A percentile compares a stretch with the other conserved stretches of the same genome.
Evolutionary conservation across 1,139 yeast genomes (phyloP).

Genomic region (Kodamaea ohmeri): DNA sequence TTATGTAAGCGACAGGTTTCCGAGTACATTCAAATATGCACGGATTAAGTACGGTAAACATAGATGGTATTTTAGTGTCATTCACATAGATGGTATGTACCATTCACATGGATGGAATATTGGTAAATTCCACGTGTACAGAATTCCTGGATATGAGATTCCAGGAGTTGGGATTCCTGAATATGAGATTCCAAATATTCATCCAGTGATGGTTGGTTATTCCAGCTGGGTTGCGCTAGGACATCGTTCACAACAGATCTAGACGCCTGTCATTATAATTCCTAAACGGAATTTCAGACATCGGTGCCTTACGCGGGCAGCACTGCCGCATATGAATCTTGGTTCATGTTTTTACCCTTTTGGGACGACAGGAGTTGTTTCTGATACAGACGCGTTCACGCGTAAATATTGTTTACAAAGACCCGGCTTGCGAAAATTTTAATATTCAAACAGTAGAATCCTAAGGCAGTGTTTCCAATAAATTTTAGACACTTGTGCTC

Average conservation of each 20-base stretch:
- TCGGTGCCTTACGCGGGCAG: neutral
- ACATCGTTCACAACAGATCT: constrained; percentile 1
- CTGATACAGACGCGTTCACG: constrained; percentile 6
- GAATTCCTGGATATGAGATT: no score
- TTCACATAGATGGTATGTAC: no score
- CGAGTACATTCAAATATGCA: no score
- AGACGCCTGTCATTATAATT: constrained; percentile 2
- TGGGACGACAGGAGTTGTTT: constrained; percentile 5
- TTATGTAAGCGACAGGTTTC: neutral
- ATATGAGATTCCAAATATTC: no score
- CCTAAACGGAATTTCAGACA: constrained; percentile 2
- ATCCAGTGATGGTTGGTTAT: no score
- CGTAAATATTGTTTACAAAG: constrained; percentile 3
- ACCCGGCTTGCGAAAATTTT: constrained; percentile 6
- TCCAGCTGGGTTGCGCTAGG: neutral
- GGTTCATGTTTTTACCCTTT: constrained; percentile 4
- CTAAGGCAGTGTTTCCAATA: neutral
- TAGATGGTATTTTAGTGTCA: constrained; percentile 1
- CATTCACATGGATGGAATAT: no score
- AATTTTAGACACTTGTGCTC: neutral
- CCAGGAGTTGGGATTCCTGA: no score
- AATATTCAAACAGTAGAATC: constrained; percentile 1
- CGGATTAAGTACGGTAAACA: no score
- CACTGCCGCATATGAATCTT: neutral
- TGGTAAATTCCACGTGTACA: no score